These are phyloP conservation scores for Aspergillus ochraceus DNA, from an alignment of 2,329 filamentous ascomycete genomes.

Conservation along the genomic window DNA sequence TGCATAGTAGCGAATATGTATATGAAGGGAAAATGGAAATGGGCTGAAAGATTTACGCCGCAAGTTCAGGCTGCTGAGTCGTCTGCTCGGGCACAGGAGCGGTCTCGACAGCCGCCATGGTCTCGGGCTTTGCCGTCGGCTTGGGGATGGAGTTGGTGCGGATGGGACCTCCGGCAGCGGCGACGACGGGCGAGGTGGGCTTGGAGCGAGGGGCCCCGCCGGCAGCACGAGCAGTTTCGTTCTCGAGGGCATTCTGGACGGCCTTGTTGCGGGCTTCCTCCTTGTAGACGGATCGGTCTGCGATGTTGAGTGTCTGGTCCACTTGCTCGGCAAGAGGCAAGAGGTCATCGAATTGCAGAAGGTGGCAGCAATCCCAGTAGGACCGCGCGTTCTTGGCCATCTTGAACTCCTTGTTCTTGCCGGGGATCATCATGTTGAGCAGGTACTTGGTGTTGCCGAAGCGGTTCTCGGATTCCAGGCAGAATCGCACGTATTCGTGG, in stretches of 20 bases:
- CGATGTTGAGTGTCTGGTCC: slow-evolving; percentile 57
- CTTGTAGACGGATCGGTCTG: slow-evolving; percentile 25
- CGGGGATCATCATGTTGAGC: slow-evolving; percentile 80
- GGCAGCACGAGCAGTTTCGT: slow-evolving; percentile 36
- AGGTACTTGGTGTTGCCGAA: slow-evolving; percentile 93
- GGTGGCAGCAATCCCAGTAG: slow-evolving; percentile 68
- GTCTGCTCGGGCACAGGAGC: slow-evolving; percentile 20
- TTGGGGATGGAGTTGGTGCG: slow-evolving; percentile 34
- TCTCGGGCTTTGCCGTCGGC: slow-evolving; percentile 20
- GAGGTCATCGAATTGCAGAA: slow-evolving; percentile 65
- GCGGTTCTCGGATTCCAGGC: slow-evolving; percentile 78
- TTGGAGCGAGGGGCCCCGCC: slow-evolving; percentile 29
- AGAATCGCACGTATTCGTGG: slow-evolving; percentile 69
- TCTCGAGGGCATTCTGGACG: slow-evolving; percentile 34
- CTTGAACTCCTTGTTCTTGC: slow-evolving; percentile 66
- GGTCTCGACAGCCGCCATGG: slow-evolving; percentile 24
- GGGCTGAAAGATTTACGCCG: slow-evolving; percentile 13
- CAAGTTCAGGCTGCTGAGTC: slow-evolving; percentile 24
- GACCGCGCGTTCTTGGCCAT: slow-evolving; percentile 65
- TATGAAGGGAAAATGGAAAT: not conserved
- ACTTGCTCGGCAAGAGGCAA: slow-evolving; percentile 63
- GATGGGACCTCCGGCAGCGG: slow-evolving; percentile 32
- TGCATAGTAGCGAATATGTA: not conserved
- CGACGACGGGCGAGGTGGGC: slow-evolving; percentile 15
- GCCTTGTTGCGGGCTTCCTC: slow-evolving; percentile 24